Base-by-base conservation (phyloP, 2,329 filamentous ascomycete genomes). In the Knufia fluminis region DNA sequence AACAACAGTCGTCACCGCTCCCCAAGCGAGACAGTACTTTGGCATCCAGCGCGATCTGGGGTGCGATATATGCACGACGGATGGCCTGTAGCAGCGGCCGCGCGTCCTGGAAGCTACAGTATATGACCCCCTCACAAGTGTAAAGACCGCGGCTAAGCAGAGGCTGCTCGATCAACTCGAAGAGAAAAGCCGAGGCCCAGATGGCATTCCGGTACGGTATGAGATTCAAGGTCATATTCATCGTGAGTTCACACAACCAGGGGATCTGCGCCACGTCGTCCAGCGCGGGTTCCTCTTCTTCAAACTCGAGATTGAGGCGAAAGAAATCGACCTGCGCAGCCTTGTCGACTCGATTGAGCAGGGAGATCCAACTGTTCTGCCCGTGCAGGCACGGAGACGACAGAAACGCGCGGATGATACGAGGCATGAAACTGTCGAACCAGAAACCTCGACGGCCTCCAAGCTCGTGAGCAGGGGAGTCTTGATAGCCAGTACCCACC, bases 361-460 rank as follows among this genome's bases (percentile, higher is more conserved):
- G 28, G 40, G 39, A 26, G 24, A 19, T 35, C 48, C 40, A 50
- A 28, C 26, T 50, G 48, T 38, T 50, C 23, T 45, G 48, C 17
- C 55, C 56, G 47, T 60, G 57, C 51, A 59, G 53, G 14, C 33
- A 56, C 9, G 57, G 58, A 2, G 57, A 60, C 10, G 52, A 52
- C 45, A 56, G 41, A 10, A 47, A 51, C 7, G 58, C 54, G 38
- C 56, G 53, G 14, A 55, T 46, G 16, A 59, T 35, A 3, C 58
- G 52, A 14, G 53, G 49, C 12, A 59, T 17, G 31, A n/a, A 42
- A 38, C 35, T 22, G 36, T 23, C n/a, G 4, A 22, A 32, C 52
- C 40, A 42, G 36, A 35, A 26, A 35, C 50, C 20, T 46, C 46
- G 39, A 20, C 10, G 10, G 39, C 17, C 17, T 14, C 16, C 17